Evolutionary conservation across 2,329 filamentous ascomycete genomes (phyloP).

Genomic region (Aureobasidium sp.): DNA sequence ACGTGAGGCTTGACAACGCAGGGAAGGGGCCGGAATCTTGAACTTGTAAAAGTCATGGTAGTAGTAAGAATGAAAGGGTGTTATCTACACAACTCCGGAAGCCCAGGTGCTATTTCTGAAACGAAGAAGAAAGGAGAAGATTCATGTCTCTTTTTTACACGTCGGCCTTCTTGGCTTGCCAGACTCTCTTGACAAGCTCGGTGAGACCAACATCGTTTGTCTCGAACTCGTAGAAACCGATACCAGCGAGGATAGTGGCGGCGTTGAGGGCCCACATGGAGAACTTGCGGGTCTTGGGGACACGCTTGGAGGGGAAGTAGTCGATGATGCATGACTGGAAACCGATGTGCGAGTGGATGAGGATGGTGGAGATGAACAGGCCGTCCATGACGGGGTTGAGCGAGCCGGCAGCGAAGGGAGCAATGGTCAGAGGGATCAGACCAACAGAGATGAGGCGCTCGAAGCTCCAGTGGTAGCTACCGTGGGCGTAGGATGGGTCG

Average conservation of each 20-base stretch:
- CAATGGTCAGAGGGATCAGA: constrained; percentile 77
- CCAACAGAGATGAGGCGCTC: constrained; percentile 72
- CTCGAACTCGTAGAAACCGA: constrained; percentile 97
- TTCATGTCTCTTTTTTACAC: not conserved
- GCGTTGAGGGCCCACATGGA: constrained; percentile 71
- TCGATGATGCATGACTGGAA: constrained; percentile 85
- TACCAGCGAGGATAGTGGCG: constrained; percentile 69
- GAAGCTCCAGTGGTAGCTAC: constrained; percentile 98
- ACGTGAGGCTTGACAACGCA: not conserved
- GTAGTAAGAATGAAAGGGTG: not conserved
- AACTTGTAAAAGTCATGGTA: not conserved
- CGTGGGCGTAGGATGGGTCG: constrained; percentile 64
- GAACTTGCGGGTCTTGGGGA: constrained; percentile 58
- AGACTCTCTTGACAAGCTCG: constrained; percentile 79
- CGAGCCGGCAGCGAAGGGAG: constrained; percentile 85
- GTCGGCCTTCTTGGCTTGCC: constrained; percentile 57
- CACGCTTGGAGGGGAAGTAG: constrained; percentile 69
- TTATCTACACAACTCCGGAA: constrained; percentile 11
- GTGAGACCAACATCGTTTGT: constrained; percentile 95
- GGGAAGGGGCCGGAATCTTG: not conserved
- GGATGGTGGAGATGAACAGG: constrained; percentile 68
- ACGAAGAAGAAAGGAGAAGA: not conserved
- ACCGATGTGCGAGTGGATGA: constrained; percentile 92
- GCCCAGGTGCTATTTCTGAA: constrained; percentile 1
- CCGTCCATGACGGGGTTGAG: constrained; percentile 86